Percentiles rank a stretch among this genome's conserved stretches.
Evolutionary conservation across 495 filamentous ascomycete species (phyloP).

Genomic region (Podospora pseudopauciseta): DNA sequence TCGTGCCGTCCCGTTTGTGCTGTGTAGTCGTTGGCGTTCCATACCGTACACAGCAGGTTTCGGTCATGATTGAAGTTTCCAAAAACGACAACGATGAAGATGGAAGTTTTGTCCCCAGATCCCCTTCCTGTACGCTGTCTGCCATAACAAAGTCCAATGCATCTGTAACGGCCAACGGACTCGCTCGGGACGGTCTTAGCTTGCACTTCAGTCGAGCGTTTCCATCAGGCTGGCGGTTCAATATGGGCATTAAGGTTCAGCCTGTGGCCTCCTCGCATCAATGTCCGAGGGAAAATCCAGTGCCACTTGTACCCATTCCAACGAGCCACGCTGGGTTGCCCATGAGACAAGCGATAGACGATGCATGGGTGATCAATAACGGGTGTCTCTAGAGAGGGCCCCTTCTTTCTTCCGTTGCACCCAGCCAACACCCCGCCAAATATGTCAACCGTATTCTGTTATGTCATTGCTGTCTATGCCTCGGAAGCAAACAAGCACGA

Average conservation of each 20-base stretch:
- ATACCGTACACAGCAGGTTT: not conserved
- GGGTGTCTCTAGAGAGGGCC: not conserved
- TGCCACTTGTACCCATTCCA: not conserved
- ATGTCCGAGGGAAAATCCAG: not conserved
- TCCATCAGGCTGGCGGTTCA: not conserved
- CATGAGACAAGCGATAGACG: not conserved
- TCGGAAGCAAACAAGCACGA: not conserved
- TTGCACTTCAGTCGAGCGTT: not conserved
- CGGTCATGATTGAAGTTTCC: not conserved
- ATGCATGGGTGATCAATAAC: not conserved
- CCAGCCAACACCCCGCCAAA: not conserved
- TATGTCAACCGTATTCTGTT: not conserved
- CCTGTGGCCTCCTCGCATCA: not conserved
- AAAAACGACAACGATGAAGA: not conserved
- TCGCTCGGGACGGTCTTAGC: not conserved
- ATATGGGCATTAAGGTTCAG: not conserved
- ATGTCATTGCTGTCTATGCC: not conserved
- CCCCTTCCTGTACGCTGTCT: not conserved
- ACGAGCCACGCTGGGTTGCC: not conserved
- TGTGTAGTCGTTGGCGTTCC: not conserved
- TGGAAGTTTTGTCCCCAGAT: not conserved
- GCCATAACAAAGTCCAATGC: not conserved
- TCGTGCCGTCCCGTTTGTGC: not conserved
- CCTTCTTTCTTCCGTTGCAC: not conserved
- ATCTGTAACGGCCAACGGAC: not conserved